Percentiles rank a stretch among this genome's conserved stretches.
Evolutionary conservation across 2,329 filamentous ascomycete species (phyloP).

Genomic region (Colletotrichum sp.): DNA sequence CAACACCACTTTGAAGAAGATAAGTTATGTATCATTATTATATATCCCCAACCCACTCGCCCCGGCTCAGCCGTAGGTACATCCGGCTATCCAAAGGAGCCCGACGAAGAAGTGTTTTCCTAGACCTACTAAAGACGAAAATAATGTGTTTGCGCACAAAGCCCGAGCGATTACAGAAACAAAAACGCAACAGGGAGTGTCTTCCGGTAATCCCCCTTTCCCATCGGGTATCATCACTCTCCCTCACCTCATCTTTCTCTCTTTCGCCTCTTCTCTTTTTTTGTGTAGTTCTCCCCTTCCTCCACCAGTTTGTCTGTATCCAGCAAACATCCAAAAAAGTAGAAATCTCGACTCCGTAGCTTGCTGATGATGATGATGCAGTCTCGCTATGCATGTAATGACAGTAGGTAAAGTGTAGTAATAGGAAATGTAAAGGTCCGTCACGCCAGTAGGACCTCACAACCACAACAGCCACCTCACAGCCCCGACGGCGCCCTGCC

Average conservation of each 20-base stretch:
- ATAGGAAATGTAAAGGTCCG: too few relatives aligned
- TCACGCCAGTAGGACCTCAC: conserved; percentile 36
- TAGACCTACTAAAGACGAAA: neutral
- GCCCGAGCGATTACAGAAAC: neutral
- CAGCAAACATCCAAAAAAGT: neutral
- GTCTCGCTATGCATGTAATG: conserved; percentile 15
- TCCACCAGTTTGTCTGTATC: neutral
- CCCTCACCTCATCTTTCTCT: neutral
- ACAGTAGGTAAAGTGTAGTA: neutral
- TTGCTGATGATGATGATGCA: neutral
- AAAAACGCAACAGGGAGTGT: neutral
- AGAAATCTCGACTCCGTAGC: neutral
- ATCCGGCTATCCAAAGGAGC: neutral
- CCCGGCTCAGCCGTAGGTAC: neutral
- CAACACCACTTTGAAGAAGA: neutral
- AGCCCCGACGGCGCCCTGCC: conserved; percentile 62
- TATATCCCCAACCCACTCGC: neutral
- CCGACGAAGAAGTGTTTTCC: neutral
- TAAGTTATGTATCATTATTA: neutral
- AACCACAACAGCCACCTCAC: conserved; percentile 88
- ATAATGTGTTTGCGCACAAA: neutral
- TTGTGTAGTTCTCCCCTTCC: neutral
- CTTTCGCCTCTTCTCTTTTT: neutral
- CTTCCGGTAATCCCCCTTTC: neutral
- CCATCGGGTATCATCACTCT: conserved; percentile 15